Base-by-base conservation (phyloP, 495 filamentous ascomycete genomes). In the Hypoxylon lienhwacheense region DNA sequence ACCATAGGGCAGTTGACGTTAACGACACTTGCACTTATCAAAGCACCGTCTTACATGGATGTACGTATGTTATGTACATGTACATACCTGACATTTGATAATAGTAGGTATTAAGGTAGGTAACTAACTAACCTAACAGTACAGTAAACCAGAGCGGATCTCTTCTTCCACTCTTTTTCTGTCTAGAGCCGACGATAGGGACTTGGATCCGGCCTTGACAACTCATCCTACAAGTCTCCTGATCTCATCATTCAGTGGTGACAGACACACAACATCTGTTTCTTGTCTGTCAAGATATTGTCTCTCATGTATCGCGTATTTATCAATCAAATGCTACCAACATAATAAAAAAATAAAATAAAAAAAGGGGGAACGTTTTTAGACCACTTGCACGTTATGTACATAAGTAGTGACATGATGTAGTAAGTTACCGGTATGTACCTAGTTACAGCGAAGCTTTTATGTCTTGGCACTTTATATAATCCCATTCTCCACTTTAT, bases 381-480 rank as follows among this genome's bases (percentile, higher is more conserved):
- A 35, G 44, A 24, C 15, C n/a, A n/a, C n/a, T n/a, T n/a, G n/a
- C n/a, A n/a, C n/a, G n/a, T n/a, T n/a, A n/a, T n/a, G n/a, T n/a
- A n/a, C n/a, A n/a, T n/a, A n/a, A n/a, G n/a, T n/a, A n/a, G n/a
- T n/a, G n/a, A n/a, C n/a, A n/a, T n/a, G n/a, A n/a, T n/a, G n/a
- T n/a, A n/a, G n/a, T n/a, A n/a, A n/a, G n/a, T n/a, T n/a, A n/a
- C n/a, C n/a, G n/a, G n/a, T n/a, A n/a, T n/a, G n/a, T n/a, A n/a
- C n/a, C n/a, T n/a, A n/a, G n/a, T n/a, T 34, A 35, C 17, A 45
- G 20, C 29, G 51, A 31, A 61, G 34, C 20, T 52, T 53, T n/a
- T 16, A 36, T 43, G 42, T 29, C 52, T 61, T 61, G 52, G 53
- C 58, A 26, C 28, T 20, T 31, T 51, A 39, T 56, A 56, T 43